Base-by-base conservation (phyloP, 257 asterid species). In the Galeopsis tetrahit region DNA sequence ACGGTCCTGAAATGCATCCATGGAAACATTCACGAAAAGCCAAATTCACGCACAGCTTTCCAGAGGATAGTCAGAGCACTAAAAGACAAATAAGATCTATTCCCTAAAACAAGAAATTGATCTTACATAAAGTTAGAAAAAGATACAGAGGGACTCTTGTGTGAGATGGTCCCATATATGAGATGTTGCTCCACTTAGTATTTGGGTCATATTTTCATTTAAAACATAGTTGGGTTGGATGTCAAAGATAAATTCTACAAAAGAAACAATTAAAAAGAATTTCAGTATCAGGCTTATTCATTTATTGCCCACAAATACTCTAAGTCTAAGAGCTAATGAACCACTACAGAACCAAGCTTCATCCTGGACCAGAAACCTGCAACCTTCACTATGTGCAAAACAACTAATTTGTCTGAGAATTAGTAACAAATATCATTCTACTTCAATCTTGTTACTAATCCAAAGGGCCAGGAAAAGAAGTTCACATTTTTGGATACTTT, bases 1-100 rank as follows among this genome's bases (percentile, higher is more conserved):
- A 79, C 14, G 70, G 82, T 92, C 95, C 99, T 95, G 83, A 69
- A 52, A 76, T 7, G 44, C 77, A 75, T 55, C 53, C 74, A 80
- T 59, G 64, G 58, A 65, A 76, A 82, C 13, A 44, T 40, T 69
- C 69, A 78, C 52, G 56, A 74, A 65, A 53, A 66, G 42, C 39
- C 55, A 49, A 21, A 38, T 52, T 39, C 21, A n/a, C 14, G 31
- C 61, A 62, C 66, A 14, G 2, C 36, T 21, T 64, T 31, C 36
- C 31, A 11, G 34, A 44, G 21, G 34, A 51, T 7, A 48, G 70
- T 11, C 44, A 56, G 39, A 66, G 62, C 35, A 38, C 11, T 69
- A 34, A 32, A 52, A 58, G 49, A n/a, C 8, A 67, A 72, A 73
- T 39, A 63, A n/a, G 60, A 66, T 38, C 28, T 14, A 58, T 34